These are phyloP conservation scores for Xenosphaeropsis pyriputrescens DNA, from an alignment of 2,329 filamentous ascomycete species.

Conservation along the genomic window DNA sequence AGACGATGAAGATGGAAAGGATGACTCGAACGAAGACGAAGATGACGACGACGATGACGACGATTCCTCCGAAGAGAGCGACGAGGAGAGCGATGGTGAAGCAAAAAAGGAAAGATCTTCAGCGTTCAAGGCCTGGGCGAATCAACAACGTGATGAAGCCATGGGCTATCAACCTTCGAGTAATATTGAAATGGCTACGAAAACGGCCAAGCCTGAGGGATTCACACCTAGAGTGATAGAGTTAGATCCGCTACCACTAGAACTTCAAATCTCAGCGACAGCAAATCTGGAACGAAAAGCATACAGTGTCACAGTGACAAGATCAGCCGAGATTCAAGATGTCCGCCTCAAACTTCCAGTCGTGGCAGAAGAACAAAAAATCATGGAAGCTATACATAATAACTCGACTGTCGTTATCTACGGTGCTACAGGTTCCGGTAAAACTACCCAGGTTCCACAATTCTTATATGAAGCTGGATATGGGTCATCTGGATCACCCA, in stretches of 20 bases:
- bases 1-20: slow-evolving; percentile 12
- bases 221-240: slow-evolving; percentile 56
- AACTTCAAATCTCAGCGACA: slow-evolving; percentile 40
- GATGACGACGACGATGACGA: slow-evolving; percentile 12
- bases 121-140: slow-evolving; percentile 91
- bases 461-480: slow-evolving; percentile 93
- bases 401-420: slow-evolving; percentile 83
- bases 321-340: slow-evolving; percentile 61
- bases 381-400: slow-evolving; percentile 95
- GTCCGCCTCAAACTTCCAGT: slow-evolving; percentile 72
- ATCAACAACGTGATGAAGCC: slow-evolving; percentile 70
- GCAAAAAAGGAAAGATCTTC: slow-evolving; percentile 28
- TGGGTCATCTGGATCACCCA: slow-evolving; percentile 61
- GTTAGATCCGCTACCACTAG: slow-evolving; percentile 53
- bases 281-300: slow-evolving; percentile 52
- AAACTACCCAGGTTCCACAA: slow-evolving; percentile 94
- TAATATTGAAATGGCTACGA: slow-evolving; percentile 17
- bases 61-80: slow-evolving; percentile 14
- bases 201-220: slow-evolving; percentile 36
- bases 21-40: slow-evolving; percentile 9
- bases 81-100: slow-evolving; percentile 18
- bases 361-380: slow-evolving; percentile 87
- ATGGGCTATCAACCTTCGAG: slow-evolving; percentile 46
- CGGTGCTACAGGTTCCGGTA: slow-evolving; percentile 90
- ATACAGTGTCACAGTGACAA: slow-evolving; percentile 57